Evolutionary conservation across 2,329 filamentous ascomycete genomes (phyloP).

Genomic region (Coniochaeta prunicola): DNA sequence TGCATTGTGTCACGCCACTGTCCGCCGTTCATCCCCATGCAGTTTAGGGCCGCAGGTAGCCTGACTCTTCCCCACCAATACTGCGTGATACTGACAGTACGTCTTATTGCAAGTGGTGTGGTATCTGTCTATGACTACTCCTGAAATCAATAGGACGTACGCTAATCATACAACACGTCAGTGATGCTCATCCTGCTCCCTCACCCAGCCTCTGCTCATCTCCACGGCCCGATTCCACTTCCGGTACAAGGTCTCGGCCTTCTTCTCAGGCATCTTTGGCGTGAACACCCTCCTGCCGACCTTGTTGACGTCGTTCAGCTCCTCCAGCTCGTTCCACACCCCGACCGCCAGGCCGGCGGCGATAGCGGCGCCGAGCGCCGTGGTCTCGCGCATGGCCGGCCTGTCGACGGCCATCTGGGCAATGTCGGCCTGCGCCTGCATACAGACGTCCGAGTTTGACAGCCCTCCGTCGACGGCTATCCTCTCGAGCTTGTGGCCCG

Average conservation of each 20-base stretch:
- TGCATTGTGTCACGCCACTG: background rate
- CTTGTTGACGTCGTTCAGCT: slow-evolving; percentile 66
- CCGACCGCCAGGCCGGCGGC: slow-evolving; percentile 79
- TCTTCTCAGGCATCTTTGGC: slow-evolving; percentile 48
- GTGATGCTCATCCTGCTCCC: slow-evolving; percentile 13
- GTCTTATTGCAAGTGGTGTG: background rate
- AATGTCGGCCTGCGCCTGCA: slow-evolving; percentile 87
- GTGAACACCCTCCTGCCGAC: slow-evolving; percentile 63
- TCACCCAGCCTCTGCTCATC: slow-evolving; percentile 50
- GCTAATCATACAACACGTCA: background rate
- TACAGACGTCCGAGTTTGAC: slow-evolving; percentile 80
- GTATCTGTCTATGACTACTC: background rate
- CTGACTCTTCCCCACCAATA: background rate
- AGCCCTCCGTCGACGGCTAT: slow-evolving; percentile 85
- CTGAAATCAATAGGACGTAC: background rate
- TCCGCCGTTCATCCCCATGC: too few species aligned
- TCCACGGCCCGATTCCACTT: slow-evolving; percentile 52
- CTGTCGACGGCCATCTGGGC: slow-evolving; percentile 76
- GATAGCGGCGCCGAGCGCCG: slow-evolving; percentile 80
- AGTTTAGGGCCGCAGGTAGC: too few species aligned
- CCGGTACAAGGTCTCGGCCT: slow-evolving; percentile 35
- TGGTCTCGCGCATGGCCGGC: slow-evolving; percentile 85
- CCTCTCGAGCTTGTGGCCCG: slow-evolving; percentile 63
- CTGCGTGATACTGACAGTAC: background rate
- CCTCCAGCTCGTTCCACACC: slow-evolving; percentile 69